These are phyloP conservation scores for Musa schizocarpa DNA, from an alignment of 176 grass and related monocot species.

Conservation along the genomic window DNA sequence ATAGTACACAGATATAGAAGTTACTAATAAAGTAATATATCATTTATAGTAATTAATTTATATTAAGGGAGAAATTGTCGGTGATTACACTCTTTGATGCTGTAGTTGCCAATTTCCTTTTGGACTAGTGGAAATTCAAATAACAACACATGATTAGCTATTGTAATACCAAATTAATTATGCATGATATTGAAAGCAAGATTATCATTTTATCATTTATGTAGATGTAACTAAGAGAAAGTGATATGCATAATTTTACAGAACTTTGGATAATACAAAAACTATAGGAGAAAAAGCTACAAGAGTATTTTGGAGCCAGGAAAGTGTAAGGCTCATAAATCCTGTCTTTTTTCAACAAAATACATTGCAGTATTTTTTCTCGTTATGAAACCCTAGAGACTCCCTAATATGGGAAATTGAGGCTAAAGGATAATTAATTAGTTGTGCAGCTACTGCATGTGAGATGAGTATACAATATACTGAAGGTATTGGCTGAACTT, in stretches of 20 bases:
- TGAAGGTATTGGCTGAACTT: no score
- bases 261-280: not conserved
- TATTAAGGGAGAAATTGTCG: no score
- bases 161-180: not conserved
- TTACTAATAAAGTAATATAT: no score
- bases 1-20: no score
- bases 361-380: not conserved
- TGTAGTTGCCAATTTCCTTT: not conserved
- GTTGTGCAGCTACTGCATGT: no score
- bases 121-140: no score
- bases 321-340: not conserved
- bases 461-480: no score
- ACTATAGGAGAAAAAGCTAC: not conserved
- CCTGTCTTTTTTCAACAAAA: not conserved
- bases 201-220: not conserved
- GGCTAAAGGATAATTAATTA: no score
- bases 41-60: no score
- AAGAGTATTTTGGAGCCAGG: not conserved
- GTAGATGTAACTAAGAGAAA: not conserved
- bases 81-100: not conserved
- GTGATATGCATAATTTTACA: not conserved
- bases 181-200: not conserved
- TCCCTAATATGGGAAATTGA: no score
- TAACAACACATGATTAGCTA: not conserved
- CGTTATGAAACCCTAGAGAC: no score